Evolutionary conservation across 805 yeast genomes (phyloP).

Genomic region (Candida oleophila): DNA sequence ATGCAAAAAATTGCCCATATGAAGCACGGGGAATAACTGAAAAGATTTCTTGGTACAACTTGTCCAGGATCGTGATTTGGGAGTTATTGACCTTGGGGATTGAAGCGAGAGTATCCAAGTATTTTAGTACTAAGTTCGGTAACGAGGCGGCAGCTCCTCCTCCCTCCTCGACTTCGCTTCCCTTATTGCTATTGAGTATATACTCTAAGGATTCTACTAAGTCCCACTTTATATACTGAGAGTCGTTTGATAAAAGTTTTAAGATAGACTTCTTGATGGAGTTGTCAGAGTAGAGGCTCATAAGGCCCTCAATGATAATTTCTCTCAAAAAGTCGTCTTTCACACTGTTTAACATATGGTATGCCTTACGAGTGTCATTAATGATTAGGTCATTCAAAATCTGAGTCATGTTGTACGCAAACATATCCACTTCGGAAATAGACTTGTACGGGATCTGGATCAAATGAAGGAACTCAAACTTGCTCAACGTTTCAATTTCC

Average conservation of each 20-base stretch:
- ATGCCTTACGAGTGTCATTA: constrained; percentile 21
- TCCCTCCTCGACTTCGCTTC: not conserved
- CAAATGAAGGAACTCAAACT: constrained; percentile 25
- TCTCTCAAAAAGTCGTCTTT: constrained; percentile 17
- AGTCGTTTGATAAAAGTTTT: not conserved
- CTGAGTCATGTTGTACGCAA: constrained; percentile 28
- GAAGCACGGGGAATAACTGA: constrained; percentile 15
- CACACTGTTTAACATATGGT: constrained; percentile 18
- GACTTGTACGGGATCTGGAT: constrained; percentile 21
- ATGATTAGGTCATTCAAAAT: constrained; percentile 30
- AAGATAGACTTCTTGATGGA: constrained; percentile 13
- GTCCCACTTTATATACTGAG: not conserved
- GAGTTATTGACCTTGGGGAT: constrained; percentile 20
- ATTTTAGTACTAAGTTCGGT: constrained; percentile 16
- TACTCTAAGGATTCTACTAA: not conserved
- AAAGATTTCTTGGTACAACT: constrained; percentile 17
- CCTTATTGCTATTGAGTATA: not conserved
- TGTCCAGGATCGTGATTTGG: constrained; percentile 18
- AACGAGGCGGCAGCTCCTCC: not conserved
- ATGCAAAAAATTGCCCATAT: constrained; percentile 26
- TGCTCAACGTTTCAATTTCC: constrained; percentile 22
- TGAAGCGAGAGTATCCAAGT: constrained; percentile 24
- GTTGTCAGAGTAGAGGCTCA: constrained; percentile 16
- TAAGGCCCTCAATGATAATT: constrained; percentile 16
- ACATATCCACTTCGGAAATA: constrained; percentile 23